Evolutionary conservation across 2,329 filamentous ascomycete genomes (phyloP), one percentile per base, ranked within the genome.

Genomic region (Pseudocercospora eumusae): DNA sequence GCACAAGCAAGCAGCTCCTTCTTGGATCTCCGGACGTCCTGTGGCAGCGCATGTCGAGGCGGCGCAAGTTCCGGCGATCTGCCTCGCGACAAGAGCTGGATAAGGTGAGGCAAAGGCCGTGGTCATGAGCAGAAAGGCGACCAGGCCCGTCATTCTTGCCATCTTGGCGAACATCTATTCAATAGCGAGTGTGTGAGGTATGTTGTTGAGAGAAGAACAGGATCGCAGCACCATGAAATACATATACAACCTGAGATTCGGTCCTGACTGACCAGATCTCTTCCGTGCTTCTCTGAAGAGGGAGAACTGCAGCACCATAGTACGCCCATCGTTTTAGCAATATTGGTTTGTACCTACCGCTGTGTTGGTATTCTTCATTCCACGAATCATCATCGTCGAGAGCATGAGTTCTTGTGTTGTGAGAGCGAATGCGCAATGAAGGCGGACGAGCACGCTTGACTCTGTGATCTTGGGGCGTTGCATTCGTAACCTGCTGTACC

Each of bases 271-370:
- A 40, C n/a, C 10, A 23, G 2, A 33, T 25, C 31, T 13, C 3
- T 10, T 2, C 18, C 31, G 23, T 7, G 31, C 28, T 36, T 21
- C 13, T 10, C 21, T 36, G 15, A n/a, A 40, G n/a, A n/a, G 15
- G 25, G 23, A 18, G 11, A 28, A 52, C 2, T 8, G 23, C 47
- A 52, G 47, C 25, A 52, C 25, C 4, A 21, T n/a, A 21, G 10
- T 52, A 10, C 47, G 47, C 21, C 47, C 47, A 52, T 28, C 23
- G 47, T 52, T 52, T 52, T 23, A 52, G 47, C 54, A 42, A 56
- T 42, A 56, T 56, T 42, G 36, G 7, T 44, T 56, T 56, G 54
- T 36, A 56, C 42, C 11, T 28, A 20, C 11, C 18, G 13, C 13
- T 11, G 9, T 20, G 56, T 49, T 47, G 42, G 40, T 49, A 36